Conservation (phyloP, 306 rosid genomes). For the Vigna unguiculata region DNA sequence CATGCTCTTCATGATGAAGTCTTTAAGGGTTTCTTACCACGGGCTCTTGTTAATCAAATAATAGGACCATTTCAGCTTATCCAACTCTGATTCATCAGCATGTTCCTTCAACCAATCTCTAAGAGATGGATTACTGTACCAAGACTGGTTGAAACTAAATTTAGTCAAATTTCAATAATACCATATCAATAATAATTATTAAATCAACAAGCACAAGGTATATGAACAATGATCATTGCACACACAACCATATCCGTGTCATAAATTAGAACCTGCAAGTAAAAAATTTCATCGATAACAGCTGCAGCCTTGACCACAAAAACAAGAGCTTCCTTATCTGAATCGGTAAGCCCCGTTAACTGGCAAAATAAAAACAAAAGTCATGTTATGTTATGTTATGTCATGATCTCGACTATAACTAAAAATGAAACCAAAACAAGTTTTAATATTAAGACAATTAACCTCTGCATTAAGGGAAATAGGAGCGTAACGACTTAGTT, state of each 20-base stretch:
- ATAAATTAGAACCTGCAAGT: slow-evolving; percentile 68
- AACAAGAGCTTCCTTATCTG: slow-evolving; percentile 77
- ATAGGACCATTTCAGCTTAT: slow-evolving; percentile 89
- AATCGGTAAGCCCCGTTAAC: slow-evolving; percentile 76
- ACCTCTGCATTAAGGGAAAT: slow-evolving; percentile 86
- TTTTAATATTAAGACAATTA: no score
- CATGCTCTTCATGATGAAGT: no score
- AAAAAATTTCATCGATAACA: slow-evolving; percentile 81
- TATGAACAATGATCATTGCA: slow-evolving; percentile 10
- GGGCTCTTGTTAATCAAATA: slow-evolving; percentile 86
- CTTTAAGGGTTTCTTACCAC: slow-evolving; percentile 59
- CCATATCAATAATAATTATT: no score
- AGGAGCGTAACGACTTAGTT: slow-evolving; percentile 78
- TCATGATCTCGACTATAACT: no score
- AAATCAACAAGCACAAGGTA: neutral
- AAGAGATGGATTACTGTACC: slow-evolving; percentile 82
- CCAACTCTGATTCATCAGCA: slow-evolving; percentile 71
- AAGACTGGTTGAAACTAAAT: slow-evolving; percentile 59
- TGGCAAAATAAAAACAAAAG: slow-evolving; percentile 44
- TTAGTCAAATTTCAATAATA: slow-evolving; percentile 32
- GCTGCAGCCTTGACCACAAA: slow-evolving; percentile 77
- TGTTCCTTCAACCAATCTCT: slow-evolving; percentile 88
- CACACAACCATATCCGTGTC: neutral
- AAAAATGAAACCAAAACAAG: slow-evolving; percentile 9
- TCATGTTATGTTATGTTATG: no score